Evolutionary conservation across 2,329 filamentous ascomycete genomes (phyloP).

Genomic region (Sporothrix humicola): DNA sequence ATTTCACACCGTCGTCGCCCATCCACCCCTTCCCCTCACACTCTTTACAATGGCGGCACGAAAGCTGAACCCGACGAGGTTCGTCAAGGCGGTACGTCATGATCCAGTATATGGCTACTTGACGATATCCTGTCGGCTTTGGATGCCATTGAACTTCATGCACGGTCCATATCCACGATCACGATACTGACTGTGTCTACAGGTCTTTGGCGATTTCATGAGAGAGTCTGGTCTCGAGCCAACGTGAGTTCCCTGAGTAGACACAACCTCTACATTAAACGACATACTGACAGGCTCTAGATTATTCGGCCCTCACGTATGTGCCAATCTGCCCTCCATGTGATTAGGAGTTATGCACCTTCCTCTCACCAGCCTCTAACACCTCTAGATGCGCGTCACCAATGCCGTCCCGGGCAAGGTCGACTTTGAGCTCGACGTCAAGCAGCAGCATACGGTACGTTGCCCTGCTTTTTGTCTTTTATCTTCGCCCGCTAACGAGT

Average conservation of each 20-base stretch:
- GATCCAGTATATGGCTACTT: too few species aligned
- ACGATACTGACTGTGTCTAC: background rate
- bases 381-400: slow-evolving; percentile 66
- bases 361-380: too few species aligned
- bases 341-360: too few species aligned
- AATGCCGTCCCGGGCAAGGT: slow-evolving; percentile 70
- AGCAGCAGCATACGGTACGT: slow-evolving; percentile 75
- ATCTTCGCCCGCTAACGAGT: too few species aligned
- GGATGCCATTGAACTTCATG: too few species aligned
- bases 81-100: slow-evolving; percentile 43
- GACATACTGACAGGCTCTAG: slow-evolving; percentile 39
- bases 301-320: slow-evolving; percentile 51
- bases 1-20: too few species aligned
- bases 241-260: slow-evolving; percentile 60
- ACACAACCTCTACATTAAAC: background rate
- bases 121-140: too few species aligned
- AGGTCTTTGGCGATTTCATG: slow-evolving; percentile 88
- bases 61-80: slow-evolving; percentile 43
- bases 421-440: slow-evolving; percentile 76
- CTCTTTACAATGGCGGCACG: slow-evolving; percentile 40
- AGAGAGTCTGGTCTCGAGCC: slow-evolving; percentile 86
- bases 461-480: too few species aligned
- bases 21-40: too few species aligned
- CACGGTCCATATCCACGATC: too few species aligned
- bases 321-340: slow-evolving; percentile 29